Evolutionary conservation across 495 filamentous ascomycete species (phyloP).

Genomic region (Penicillium waksmanii): DNA sequence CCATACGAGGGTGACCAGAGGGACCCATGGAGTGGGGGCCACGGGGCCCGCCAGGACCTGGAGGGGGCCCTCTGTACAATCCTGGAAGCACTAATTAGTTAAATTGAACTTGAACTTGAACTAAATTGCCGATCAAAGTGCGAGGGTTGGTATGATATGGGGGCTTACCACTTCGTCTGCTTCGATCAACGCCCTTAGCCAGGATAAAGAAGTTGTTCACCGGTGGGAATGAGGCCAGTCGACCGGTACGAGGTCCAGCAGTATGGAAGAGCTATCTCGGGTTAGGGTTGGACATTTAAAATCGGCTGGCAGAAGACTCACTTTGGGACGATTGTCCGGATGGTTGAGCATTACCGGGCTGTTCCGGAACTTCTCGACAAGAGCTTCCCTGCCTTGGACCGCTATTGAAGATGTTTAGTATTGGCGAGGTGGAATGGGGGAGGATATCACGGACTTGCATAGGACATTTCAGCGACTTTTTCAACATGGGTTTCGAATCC

Average conservation of each 20-base stretch:
- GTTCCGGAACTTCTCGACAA: conserved; percentile 94
- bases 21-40: too few species aligned
- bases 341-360: conserved; percentile 91
- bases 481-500: conserved; percentile 68
- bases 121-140: neutral
- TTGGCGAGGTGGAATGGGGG: neutral
- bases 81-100: neutral
- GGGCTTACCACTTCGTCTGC: conserved; percentile 12
- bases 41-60: too few species aligned
- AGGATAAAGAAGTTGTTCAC: conserved; percentile 26
- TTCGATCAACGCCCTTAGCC: conserved; percentile 17
- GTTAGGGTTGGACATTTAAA: conserved; percentile 4
- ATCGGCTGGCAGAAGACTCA: conserved; percentile 32
- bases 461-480: conserved; percentile 88
- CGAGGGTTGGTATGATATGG: neutral
- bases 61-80: neutral
- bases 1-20: too few species aligned
- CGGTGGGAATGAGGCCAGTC: conserved; percentile 17
- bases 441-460: conserved; percentile 71
- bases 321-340: conserved; percentile 81
- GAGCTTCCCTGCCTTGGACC: conserved; percentile 86
- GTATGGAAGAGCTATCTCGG: conserved; percentile 46
- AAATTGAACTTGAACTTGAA: neutral
- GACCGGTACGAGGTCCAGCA: conserved; percentile 18
- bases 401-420: conserved; percentile 51